These are phyloP conservation scores for Bipolaris bicolor DNA, from an alignment of 2,329 filamentous ascomycete genomes.

Conservation along the genomic window DNA sequence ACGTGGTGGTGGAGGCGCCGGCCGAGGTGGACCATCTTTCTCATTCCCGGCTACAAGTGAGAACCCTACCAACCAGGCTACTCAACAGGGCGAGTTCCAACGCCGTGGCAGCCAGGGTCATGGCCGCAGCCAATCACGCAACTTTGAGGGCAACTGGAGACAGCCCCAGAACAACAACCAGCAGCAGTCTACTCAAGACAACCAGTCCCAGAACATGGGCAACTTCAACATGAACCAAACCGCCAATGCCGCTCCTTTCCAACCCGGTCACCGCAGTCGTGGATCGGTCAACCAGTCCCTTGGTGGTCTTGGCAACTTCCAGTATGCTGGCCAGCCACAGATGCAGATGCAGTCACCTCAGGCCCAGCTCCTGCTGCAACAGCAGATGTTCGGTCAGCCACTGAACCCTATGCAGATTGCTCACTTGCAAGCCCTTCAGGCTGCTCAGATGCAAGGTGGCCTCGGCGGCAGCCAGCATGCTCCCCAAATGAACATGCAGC, in stretches of 20 bases:
- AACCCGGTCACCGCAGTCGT: conserved; percentile 87
- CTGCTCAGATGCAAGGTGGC: conserved; percentile 81
- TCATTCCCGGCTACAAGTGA: conserved; percentile 68
- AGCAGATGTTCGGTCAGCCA: conserved; percentile 86
- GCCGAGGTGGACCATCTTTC: conserved; percentile 73
- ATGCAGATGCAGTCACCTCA: conserved; percentile 78
- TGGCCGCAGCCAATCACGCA: conserved; percentile 81
- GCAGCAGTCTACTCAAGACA: conserved; percentile 58
- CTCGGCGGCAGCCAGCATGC: conserved; percentile 73
- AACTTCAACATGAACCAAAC: conserved; percentile 75
- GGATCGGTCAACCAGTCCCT: conserved; percentile 85
- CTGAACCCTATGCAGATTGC: conserved; percentile 86
- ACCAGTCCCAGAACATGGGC: conserved; percentile 59
- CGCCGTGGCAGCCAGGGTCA: conserved; percentile 82
- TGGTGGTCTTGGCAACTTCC: conserved; percentile 82
- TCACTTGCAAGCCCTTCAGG: conserved; percentile 91
- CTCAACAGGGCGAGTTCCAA: conserved; percentile 67
- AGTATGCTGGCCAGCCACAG: conserved; percentile 86
- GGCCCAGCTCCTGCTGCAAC: conserved; percentile 82
- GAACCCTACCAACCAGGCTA: conserved; percentile 48
- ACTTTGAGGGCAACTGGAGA: conserved; percentile 98
- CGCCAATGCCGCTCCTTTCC: conserved; percentile 74
- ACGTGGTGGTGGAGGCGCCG: conserved; percentile 67
- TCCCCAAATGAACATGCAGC: conserved; percentile 63
- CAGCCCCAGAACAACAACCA: conserved; percentile 66